These are phyloP conservation scores for Euphrasia confusa DNA, from an alignment of 257 asterid species.

Conservation along the genomic window DNA sequence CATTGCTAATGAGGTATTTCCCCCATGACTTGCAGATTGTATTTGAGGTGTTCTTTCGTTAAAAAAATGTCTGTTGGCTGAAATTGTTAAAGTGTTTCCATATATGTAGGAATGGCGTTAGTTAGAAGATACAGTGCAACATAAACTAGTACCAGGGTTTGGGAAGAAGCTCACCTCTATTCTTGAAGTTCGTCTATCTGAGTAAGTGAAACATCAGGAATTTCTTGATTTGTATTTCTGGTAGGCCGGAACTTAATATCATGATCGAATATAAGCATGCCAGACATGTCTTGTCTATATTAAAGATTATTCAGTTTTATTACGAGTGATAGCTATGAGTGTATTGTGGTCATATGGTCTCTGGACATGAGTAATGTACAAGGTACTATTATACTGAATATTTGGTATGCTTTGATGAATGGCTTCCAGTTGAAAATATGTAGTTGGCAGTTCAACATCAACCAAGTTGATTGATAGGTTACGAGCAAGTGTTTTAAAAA, in stretches of 20 bases:
- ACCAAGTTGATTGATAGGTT: no score
- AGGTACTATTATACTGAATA: slow-evolving; percentile 16
- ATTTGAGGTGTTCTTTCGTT: slow-evolving; percentile 8
- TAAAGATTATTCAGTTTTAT: slow-evolving; percentile 6
- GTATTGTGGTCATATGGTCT: background rate
- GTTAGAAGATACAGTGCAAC: slow-evolving; percentile 49
- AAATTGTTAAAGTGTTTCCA: slow-evolving; percentile 16
- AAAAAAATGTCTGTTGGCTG: no score
- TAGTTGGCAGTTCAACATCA: no score
- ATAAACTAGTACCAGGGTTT: slow-evolving; percentile 47
- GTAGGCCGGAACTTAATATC: slow-evolving; percentile 5
- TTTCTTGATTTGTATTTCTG: slow-evolving; percentile 11
- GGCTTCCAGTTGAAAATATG: slow-evolving; percentile 15
- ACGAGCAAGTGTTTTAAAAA: no score
- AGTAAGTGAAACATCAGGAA: slow-evolving; percentile 36
- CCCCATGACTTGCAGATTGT: slow-evolving; percentile 14
- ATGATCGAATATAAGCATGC: slow-evolving; percentile 8
- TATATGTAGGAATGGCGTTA: slow-evolving; percentile 53
- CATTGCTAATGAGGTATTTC: slow-evolving; percentile 46
- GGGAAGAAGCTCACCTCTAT: slow-evolving; percentile 57
- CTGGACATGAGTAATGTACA: slow-evolving; percentile 1
- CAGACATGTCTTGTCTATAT: slow-evolving; percentile 34
- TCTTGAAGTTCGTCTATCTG: slow-evolving; percentile 41
- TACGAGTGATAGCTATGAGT: slow-evolving; percentile 13
- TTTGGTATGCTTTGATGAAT: slow-evolving; percentile 8